phyloP scores from a whole-genome alignment of 441 rosid genomes.

The Erodium moschatum region DNA sequence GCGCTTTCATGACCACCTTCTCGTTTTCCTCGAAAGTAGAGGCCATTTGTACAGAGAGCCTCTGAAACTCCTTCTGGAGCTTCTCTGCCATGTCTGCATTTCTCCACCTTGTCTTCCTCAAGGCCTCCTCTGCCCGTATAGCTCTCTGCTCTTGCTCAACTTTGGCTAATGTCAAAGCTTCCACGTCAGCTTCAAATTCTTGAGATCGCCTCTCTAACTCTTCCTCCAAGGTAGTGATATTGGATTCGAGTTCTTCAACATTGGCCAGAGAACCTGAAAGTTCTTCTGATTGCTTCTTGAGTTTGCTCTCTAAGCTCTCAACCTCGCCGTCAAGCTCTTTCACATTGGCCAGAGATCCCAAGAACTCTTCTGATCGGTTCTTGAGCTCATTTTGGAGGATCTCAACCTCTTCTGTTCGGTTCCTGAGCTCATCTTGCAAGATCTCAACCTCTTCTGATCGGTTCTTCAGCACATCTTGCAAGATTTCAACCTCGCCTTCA shows the following conservation, averaged over 20 bases:
- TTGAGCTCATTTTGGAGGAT: background rate
- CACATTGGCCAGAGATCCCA: conserved; percentile 21
- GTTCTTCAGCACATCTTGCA: too few relatives aligned
- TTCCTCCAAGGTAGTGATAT: conserved; percentile 47
- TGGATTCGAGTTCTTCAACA: conserved; percentile 46
- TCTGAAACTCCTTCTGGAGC: conserved; percentile 65
- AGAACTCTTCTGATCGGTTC: background rate
- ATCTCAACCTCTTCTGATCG: too few relatives aligned
- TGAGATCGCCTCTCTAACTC: conserved; percentile 52
- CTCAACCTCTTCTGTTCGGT: too few relatives aligned
- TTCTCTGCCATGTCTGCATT: conserved; percentile 57
- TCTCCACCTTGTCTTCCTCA: conserved; percentile 54
- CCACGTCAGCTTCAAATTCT: conserved; percentile 52
- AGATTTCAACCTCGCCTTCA: too few relatives aligned
- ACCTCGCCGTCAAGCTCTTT: conserved; percentile 35
- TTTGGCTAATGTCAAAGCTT: conserved; percentile 41
- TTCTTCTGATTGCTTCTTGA: conserved; percentile 41
- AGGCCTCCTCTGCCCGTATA: conserved; percentile 64
- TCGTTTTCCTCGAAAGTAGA: conserved; percentile 60
- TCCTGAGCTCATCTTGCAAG: too few relatives aligned
- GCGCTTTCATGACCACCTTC: conserved; percentile 57
- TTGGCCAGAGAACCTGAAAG: conserved; percentile 37
- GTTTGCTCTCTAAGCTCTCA: conserved; percentile 45
- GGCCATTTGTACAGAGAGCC: conserved; percentile 64
- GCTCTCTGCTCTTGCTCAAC: conserved; percentile 82